These are phyloP conservation scores for Emergomyces orientalis DNA, from an alignment of 2,329 filamentous ascomycete genomes.

Conservation along the genomic window DNA sequence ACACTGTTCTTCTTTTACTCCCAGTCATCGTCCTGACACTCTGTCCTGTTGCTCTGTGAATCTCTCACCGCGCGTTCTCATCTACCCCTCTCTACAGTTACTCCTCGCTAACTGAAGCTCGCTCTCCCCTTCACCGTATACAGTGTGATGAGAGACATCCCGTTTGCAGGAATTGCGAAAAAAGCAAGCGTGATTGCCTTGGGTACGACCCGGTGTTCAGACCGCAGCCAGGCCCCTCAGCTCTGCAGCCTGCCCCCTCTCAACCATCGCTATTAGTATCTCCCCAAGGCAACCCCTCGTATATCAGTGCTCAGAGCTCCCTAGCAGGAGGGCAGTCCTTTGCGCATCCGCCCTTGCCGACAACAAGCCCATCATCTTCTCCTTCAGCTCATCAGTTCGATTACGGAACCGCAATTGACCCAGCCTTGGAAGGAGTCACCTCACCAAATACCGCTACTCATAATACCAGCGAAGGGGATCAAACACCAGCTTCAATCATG, in stretches of 20 bases:
- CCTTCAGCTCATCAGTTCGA: constrained; percentile 44
- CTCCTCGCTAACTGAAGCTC: constrained; percentile 16
- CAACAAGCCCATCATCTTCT: constrained; percentile 19
- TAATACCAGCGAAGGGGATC: constrained; percentile 1
- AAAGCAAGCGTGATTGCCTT: constrained; percentile 58
- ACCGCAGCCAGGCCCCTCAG: constrained; percentile 62
- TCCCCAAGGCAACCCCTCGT: background rate
- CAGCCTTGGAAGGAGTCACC: constrained; percentile 46
- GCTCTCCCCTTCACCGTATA: constrained; percentile 18
- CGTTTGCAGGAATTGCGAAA: constrained; percentile 64
- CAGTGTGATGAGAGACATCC: constrained; percentile 96
- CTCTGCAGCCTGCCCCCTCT: constrained; percentile 53
- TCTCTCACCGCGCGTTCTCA: background rate
- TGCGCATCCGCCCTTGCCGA: constrained; percentile 4
- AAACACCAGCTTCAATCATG: constrained; percentile 4
- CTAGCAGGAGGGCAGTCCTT: background rate
- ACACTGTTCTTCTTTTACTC: constrained; percentile 10
- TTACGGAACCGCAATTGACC: constrained; percentile 55
- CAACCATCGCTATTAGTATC: constrained; percentile 32
- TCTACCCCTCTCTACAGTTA: background rate
- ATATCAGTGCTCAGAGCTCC: background rate
- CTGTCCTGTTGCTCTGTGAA: background rate
- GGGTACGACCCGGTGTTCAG: constrained; percentile 61
- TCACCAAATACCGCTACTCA: background rate
- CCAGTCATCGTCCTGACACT: background rate